Percentiles rank a stretch among this genome's conserved stretches.
These are phyloP conservation scores for Hamamelis virginiana DNA, from an alignment of 164 flowering plant genomes.

Conservation along the genomic window DNA sequence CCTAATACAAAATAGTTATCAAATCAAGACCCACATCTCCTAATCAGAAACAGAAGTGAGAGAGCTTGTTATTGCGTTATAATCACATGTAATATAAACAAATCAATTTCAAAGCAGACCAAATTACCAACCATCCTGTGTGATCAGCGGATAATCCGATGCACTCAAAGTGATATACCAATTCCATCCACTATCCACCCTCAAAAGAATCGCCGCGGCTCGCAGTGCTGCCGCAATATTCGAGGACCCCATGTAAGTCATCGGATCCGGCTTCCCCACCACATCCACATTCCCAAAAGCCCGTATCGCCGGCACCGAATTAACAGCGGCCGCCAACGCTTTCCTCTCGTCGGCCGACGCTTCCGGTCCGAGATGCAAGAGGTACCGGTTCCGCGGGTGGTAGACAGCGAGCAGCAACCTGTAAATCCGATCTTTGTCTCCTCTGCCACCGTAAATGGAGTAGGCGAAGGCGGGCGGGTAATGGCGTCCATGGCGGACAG, in stretches of 20 bases:
- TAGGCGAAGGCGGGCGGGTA: conserved; percentile 89
- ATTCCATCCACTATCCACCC: conserved; percentile 78
- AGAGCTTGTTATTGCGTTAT: too few species aligned
- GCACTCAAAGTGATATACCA: conserved; percentile 88
- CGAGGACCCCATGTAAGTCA: conserved; percentile 69
- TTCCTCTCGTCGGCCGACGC: conserved; percentile 62
- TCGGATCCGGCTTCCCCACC: conserved; percentile 76
- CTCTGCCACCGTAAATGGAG: conserved; percentile 73
- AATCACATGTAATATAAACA: background rate
- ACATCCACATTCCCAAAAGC: conserved; percentile 89
- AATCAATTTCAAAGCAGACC: background rate
- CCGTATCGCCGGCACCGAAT: conserved; percentile 53
- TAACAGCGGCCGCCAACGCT: conserved; percentile 46
- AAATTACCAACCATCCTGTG: conserved; percentile 79
- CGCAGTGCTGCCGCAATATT: conserved; percentile 63
- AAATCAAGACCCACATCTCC: too few species aligned
- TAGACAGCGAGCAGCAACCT: conserved; percentile 78
- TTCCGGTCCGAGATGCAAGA: conserved; percentile 68
- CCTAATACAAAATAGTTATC: too few species aligned
- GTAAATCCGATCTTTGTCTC: conserved; percentile 59
- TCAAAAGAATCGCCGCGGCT: conserved; percentile 75
- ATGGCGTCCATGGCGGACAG: conserved; percentile 45
- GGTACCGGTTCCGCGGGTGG: conserved; percentile 85
- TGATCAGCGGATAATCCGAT: conserved; percentile 81
- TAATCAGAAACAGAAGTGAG: too few species aligned